These are phyloP conservation scores for Lippia alba DNA, from an alignment of 305 asterid genomes.

Conservation along the genomic window DNA sequence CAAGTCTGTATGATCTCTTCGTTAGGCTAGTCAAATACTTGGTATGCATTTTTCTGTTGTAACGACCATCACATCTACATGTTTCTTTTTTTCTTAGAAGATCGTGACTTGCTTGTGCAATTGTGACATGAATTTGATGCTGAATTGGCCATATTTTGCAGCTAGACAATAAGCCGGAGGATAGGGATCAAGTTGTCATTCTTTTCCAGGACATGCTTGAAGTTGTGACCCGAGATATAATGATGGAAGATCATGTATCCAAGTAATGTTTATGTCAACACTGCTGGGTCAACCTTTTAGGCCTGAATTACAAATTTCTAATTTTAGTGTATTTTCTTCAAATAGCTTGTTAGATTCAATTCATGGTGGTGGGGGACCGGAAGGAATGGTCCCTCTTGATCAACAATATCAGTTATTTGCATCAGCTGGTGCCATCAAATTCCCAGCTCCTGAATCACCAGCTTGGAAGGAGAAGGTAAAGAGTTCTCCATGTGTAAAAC, in stretches of 20 bases:
- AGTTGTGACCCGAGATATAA: constrained; percentile 93
- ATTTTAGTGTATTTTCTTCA: constrained; percentile 35
- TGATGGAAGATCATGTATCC: constrained; percentile 91
- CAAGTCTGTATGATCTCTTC: constrained; percentile 85
- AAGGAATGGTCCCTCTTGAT: constrained; percentile 84
- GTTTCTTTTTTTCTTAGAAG: background rate
- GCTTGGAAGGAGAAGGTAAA: constrained; percentile 99
- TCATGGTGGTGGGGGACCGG: constrained; percentile 83
- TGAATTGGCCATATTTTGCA: constrained; percentile 47
- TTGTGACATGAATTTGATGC: constrained; percentile 29
- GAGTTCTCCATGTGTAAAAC: constrained; percentile 12
- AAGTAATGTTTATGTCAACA: constrained; percentile 54
- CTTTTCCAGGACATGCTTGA: constrained; percentile 99
- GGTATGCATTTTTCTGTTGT: constrained; percentile 57
- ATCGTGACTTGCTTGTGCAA: constrained; percentile 16
- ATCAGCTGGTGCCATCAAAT: constrained; percentile 94
- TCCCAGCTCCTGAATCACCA: constrained; percentile 89
- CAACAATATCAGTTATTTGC: constrained; percentile 98
- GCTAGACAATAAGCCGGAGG: constrained; percentile 90
- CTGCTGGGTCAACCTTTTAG: constrained; percentile 28
- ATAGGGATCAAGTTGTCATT: constrained; percentile 96
- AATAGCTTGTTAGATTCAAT: constrained; percentile 87
- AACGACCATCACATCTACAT: constrained; percentile 25
- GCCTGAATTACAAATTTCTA: constrained; percentile 32
- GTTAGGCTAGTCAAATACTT: constrained; percentile 90